A percentile compares a stretch with the other conserved stretches of the same genome.
Evolutionary conservation across 768 basidiomycete species (phyloP).

Genomic region (Tubosaeta sp.): DNA sequence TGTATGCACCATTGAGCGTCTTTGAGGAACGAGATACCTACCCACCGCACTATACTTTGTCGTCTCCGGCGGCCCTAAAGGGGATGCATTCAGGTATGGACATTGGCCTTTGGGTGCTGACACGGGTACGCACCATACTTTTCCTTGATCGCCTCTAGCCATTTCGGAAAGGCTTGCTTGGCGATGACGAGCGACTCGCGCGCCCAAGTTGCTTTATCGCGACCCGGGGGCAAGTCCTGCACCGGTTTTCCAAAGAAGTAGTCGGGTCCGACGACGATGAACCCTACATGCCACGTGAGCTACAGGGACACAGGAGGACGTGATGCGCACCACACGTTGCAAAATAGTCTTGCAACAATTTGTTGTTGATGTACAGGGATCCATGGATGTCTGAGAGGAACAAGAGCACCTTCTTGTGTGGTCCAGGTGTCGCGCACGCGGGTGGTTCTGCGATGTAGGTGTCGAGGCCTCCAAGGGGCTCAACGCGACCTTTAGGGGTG

Average conservation of each 20-base stretch:
- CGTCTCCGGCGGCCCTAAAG: constrained; percentile 23
- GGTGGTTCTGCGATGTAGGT: constrained; percentile 54
- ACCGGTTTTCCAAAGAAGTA: constrained; percentile 54
- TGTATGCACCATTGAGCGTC: constrained; percentile 13
- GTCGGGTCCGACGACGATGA: constrained; percentile 53
- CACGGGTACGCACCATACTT: constrained; percentile 36
- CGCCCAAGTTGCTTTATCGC: constrained; percentile 39
- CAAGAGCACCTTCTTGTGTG: constrained; percentile 44
- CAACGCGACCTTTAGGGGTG: too few relatives aligned
- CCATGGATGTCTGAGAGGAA: constrained; percentile 56
- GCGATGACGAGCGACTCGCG: constrained; percentile 30
- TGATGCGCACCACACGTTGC: too few relatives aligned
- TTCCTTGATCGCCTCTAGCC: constrained; percentile 48
- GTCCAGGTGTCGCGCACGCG: constrained; percentile 3
- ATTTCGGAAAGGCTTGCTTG: constrained; percentile 38
- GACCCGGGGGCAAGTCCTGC: constrained; percentile 28
- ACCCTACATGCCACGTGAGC: constrained; percentile 38
- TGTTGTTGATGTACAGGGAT: constrained; percentile 49
- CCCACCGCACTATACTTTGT: constrained; percentile 43
- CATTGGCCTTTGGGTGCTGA: neutral
- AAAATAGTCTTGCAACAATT: constrained; percentile 12
- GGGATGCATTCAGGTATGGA: too few relatives aligned
- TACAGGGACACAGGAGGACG: too few relatives aligned
- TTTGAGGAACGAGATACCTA: constrained; percentile 18
- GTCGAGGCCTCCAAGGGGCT: constrained; percentile 29